Percentiles rank a stretch among this genome's conserved stretches.
Conservation (phyloP, 78 protist species). For the Isochrysis galbana region DNA sequence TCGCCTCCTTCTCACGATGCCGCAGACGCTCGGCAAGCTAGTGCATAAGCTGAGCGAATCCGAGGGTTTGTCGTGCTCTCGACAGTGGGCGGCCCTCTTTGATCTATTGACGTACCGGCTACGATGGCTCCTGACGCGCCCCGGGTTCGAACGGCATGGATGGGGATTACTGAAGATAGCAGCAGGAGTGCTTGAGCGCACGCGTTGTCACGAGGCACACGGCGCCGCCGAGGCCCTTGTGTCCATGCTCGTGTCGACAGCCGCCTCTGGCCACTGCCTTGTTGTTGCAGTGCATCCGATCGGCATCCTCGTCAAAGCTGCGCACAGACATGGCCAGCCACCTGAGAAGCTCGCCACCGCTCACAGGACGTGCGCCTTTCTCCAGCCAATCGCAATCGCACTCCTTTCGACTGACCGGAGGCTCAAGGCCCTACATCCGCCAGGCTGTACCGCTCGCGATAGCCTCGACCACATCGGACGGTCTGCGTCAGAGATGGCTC, state of each 20-base stretch:
- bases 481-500: neutral
- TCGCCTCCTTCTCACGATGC: neutral
- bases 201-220: neutral
- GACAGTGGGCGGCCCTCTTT: neutral
- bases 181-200: neutral
- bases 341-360: neutral
- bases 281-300: neutral
- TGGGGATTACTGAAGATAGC: neutral
- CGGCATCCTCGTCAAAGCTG: neutral
- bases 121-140: neutral
- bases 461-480: too few species aligned
- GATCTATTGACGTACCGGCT: neutral
- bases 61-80: neutral
- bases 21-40: neutral
- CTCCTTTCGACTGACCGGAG: neutral
- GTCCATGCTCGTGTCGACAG: neutral
- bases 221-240: neutral
- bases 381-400: neutral
- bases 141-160: neutral
- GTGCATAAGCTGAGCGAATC: too few species aligned
- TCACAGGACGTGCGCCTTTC: neutral
- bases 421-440: neutral
- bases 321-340: neutral
- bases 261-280: neutral
- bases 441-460: neutral